A percentile compares a stretch with the other conserved stretches of the same genome.
Conservation (phyloP, 768 basidiomycete genomes). For the Coprinopsis marcescibilis region DNA sequence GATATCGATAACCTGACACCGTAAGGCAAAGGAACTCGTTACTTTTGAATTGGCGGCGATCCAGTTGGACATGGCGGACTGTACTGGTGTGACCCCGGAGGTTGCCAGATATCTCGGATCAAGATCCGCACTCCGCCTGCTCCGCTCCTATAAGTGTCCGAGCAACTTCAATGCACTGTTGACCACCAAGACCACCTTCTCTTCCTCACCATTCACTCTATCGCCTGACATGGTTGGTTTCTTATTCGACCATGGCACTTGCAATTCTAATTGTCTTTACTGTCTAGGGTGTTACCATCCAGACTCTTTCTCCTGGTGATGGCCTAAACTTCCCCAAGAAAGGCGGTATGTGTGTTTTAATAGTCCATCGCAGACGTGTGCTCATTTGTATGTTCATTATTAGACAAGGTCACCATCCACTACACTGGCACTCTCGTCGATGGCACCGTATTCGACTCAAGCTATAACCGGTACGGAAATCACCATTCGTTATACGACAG, state of each 20-base stretch:
- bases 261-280: background rate
- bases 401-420: constrained; percentile 72
- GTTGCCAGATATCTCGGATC: constrained; percentile 53
- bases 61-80: no score
- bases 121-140: constrained; percentile 69
- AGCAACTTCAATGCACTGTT: constrained; percentile 19
- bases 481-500: constrained; percentile 8
- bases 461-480: constrained; percentile 61
- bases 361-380: constrained; percentile 4
- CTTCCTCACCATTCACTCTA: constrained; percentile 23
- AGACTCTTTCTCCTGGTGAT: constrained; percentile 56
- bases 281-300: constrained; percentile 64
- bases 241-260: constrained; percentile 8
- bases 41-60: no score
- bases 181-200: no score
- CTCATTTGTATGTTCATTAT: constrained; percentile 18
- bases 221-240: constrained; percentile 14
- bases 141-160: constrained; percentile 39
- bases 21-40: no score
- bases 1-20: no score
- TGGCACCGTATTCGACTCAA: constrained; percentile 71
- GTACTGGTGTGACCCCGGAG: constrained; percentile 24
- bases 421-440: constrained; percentile 69
- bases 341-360: constrained; percentile 50
- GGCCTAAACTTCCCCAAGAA: constrained; percentile 55